Evolutionary conservation across 495 filamentous ascomycete species (phyloP).

Genomic region (Letharia lupina): DNA sequence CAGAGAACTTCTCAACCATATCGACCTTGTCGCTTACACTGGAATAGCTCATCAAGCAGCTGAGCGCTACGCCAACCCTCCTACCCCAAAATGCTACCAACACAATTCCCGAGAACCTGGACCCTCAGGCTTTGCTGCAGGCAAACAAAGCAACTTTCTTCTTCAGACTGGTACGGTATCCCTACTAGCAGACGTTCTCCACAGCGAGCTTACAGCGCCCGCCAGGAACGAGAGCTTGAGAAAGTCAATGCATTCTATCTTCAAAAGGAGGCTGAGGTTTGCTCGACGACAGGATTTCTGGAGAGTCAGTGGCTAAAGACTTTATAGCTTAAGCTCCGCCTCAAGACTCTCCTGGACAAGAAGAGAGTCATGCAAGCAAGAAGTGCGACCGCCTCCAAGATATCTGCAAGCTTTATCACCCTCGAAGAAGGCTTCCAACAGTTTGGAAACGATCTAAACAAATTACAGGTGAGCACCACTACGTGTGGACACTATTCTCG

Average conservation of each 20-base stretch:
- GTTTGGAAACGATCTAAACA: conserved; percentile 91
- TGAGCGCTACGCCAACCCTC: conserved; percentile 81
- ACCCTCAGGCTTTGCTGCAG: conserved; percentile 86
- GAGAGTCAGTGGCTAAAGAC: conserved; percentile 7
- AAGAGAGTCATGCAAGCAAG: conserved; percentile 80
- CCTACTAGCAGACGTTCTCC: neutral
- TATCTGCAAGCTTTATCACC: conserved; percentile 84
- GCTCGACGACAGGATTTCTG: conserved; percentile 22
- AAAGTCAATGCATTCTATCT: conserved; percentile 98
- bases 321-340: conserved; percentile 74
- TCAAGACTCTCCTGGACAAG: conserved; percentile 88
- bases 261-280: conserved; percentile 94
- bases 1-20: neutral
- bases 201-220: neutral
- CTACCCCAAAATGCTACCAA: conserved; percentile 59
- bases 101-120: conserved; percentile 41
- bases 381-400: conserved; percentile 61
- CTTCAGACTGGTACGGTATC: conserved; percentile 72
- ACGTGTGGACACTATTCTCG: neutral
- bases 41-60: conserved; percentile 89
- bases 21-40: conserved; percentile 9
- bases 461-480: conserved; percentile 52
- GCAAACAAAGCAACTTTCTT: conserved; percentile 98
- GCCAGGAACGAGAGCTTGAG: conserved; percentile 88
- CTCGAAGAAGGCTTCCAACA: conserved; percentile 95